phyloP scores from a whole-genome alignment of 1,284 basidiomycete genomes.

The Ustilago tritici region DNA sequence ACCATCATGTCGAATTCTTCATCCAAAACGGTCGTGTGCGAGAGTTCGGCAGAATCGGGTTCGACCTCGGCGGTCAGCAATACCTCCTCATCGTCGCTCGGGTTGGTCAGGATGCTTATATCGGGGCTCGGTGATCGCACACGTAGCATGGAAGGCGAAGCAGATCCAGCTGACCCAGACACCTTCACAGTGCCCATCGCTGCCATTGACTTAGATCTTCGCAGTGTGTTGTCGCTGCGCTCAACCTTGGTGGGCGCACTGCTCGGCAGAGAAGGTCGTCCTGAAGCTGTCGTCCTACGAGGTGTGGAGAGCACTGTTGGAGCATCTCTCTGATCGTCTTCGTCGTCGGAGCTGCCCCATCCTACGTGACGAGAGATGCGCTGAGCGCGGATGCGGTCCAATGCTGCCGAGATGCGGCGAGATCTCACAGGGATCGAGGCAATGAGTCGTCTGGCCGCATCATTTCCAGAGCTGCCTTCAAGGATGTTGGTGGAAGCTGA shows the following conservation, averaged over 20 bases:
- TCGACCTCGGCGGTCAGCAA: constrained; percentile 33
- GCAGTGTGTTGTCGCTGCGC: not conserved
- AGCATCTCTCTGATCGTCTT: constrained; percentile 4
- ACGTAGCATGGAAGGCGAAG: constrained; percentile 11
- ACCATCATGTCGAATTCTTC: constrained; percentile 45
- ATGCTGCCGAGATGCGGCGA: constrained; percentile 33
- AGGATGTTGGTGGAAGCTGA: not conserved
- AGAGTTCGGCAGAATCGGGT: constrained; percentile 7
- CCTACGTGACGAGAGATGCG: constrained; percentile 18
- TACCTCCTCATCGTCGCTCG: constrained; percentile 43
- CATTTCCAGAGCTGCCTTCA: not conserved
- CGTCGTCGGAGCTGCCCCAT: constrained; percentile 41
- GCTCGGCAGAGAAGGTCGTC: constrained; percentile 16
- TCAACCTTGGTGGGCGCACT: constrained; percentile 1
- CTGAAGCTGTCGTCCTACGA: not conserved
- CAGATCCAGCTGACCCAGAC: not conserved
- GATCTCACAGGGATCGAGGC: constrained; percentile 41
- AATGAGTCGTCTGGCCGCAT: constrained; percentile 19
- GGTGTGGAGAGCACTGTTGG: not conserved
- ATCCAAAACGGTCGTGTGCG: constrained; percentile 21
- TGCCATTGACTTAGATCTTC: constrained; percentile 20
- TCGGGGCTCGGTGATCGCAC: constrained; percentile 34
- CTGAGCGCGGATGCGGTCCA: constrained; percentile 29
- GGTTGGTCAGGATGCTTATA: constrained; percentile 25
- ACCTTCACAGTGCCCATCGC: constrained; percentile 2